Percentiles rank a stretch among this genome's conserved stretches.
phyloP scores from a whole-genome alignment of 169 alveolate species.

The Eimeria necatrix region DNA sequence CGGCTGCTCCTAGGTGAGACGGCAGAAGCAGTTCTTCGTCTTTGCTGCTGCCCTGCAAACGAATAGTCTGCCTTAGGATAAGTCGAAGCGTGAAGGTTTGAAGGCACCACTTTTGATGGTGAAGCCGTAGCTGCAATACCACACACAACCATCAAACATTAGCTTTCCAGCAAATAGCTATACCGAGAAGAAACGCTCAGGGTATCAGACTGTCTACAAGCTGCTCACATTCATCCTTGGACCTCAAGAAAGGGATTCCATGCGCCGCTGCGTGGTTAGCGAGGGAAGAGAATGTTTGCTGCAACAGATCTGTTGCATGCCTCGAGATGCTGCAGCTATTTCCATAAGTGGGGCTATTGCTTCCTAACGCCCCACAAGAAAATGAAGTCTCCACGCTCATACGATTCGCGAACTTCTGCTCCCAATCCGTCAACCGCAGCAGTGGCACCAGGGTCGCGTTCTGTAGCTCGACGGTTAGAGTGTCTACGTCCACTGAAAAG shows the following conservation, averaged over 20 bases:
- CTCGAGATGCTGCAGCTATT: slow-evolving; percentile 53
- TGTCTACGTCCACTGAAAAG: slow-evolving; percentile 60
- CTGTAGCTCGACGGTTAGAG: not conserved
- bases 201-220: not conserved
- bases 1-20: slow-evolving; percentile 36
- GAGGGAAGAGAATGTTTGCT: slow-evolving; percentile 52
- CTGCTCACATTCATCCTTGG: slow-evolving; percentile 41
- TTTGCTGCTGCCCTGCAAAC: slow-evolving; percentile 9
- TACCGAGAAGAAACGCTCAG: not conserved
- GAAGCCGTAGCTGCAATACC: not conserved
- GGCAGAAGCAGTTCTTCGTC: slow-evolving; percentile 43
- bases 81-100: slow-evolving; percentile 1
- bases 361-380: not conserved
- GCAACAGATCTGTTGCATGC: slow-evolving; percentile 70
- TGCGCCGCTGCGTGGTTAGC: slow-evolving; percentile 74
- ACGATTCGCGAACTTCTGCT: slow-evolving; percentile 58
- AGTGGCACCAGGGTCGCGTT: slow-evolving; percentile 51
- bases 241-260: slow-evolving; percentile 32
- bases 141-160: no score
- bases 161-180: not conserved
- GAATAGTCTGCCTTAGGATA: not conserved
- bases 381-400: slow-evolving; percentile 31
- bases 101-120: not conserved
- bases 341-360: slow-evolving; percentile 22
- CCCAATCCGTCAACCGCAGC: slow-evolving; percentile 61